Conservation (phyloP, 148 eudicot genomes). For the Chenopodium berlandieri region DNA sequence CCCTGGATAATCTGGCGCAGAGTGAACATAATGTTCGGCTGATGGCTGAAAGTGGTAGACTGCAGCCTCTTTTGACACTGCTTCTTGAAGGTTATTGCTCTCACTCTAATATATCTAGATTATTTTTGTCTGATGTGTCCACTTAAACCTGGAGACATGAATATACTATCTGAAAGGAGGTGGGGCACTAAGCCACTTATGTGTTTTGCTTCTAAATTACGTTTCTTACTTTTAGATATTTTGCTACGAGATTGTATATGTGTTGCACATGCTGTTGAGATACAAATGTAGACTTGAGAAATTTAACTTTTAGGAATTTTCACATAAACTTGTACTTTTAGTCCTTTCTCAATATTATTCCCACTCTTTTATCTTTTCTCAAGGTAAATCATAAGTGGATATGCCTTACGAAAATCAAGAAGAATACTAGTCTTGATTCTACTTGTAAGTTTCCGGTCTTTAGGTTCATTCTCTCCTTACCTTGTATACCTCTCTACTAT, state of each 20-base stretch:
- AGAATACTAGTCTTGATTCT: no score
- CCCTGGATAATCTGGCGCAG: conserved; percentile 70
- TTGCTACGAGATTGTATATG: background rate
- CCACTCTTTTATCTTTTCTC: background rate
- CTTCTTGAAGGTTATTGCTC: conserved; percentile 72
- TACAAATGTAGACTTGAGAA: background rate
- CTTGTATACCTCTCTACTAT: background rate
- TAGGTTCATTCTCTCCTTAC: background rate
- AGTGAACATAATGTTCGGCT: conserved; percentile 73
- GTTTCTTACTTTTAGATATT: no score
- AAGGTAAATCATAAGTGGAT: background rate
- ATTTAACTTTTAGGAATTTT: background rate
- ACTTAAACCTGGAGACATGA: background rate
- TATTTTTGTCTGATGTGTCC: background rate
- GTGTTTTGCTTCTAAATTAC: background rate
- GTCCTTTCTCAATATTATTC: background rate
- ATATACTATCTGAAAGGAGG: background rate
- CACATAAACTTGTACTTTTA: background rate
- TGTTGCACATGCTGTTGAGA: background rate
- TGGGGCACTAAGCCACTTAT: background rate
- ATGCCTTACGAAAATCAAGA: background rate
- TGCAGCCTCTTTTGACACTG: conserved; percentile 70
- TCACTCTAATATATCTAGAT: background rate
- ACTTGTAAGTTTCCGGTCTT: background rate
- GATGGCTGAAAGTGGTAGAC: conserved; percentile 90